Evolutionary conservation across 768 basidiomycete genomes (phyloP).

Genomic region (Suillus placidus): DNA sequence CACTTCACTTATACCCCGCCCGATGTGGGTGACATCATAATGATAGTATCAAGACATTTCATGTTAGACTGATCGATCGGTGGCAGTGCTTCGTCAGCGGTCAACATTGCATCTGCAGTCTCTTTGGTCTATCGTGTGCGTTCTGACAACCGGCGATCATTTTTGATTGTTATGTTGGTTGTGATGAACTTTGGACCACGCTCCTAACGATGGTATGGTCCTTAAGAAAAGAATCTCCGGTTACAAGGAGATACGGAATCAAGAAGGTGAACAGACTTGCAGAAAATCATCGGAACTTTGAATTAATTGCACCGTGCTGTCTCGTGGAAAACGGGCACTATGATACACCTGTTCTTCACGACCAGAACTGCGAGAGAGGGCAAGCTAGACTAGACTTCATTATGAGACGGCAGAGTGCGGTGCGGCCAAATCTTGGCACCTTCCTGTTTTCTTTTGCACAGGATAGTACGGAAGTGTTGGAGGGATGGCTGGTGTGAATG

Average conservation of each 20-base stretch:
- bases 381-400: slow-evolving; percentile 56
- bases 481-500: slow-evolving; percentile 49
- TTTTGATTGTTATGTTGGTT: slow-evolving; percentile 19
- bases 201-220: slow-evolving; percentile 28
- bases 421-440: slow-evolving; percentile 54
- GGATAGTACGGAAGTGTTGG: slow-evolving; percentile 32
- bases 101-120: too few relatives aligned
- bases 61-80: slow-evolving; percentile 1
- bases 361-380: slow-evolving; percentile 78
- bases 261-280: slow-evolving; percentile 42
- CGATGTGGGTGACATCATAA: neutral
- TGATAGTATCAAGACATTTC: neutral
- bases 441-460: slow-evolving; percentile 47
- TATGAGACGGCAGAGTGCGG: slow-evolving; percentile 46
- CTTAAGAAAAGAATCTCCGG: slow-evolving; percentile 12
- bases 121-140: slow-evolving; percentile 13
- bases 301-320: neutral
- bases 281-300: slow-evolving; percentile 76
- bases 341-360: slow-evolving; percentile 75
- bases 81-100: slow-evolving; percentile 15
- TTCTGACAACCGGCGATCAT: slow-evolving; percentile 27
- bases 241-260: neutral
- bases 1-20: neutral
- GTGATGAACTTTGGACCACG: slow-evolving; percentile 23
- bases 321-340: neutral